These are phyloP conservation scores for Colletotrichum echinochloae DNA, from an alignment of 2,329 filamentous ascomycete species.

Conservation along the genomic window DNA sequence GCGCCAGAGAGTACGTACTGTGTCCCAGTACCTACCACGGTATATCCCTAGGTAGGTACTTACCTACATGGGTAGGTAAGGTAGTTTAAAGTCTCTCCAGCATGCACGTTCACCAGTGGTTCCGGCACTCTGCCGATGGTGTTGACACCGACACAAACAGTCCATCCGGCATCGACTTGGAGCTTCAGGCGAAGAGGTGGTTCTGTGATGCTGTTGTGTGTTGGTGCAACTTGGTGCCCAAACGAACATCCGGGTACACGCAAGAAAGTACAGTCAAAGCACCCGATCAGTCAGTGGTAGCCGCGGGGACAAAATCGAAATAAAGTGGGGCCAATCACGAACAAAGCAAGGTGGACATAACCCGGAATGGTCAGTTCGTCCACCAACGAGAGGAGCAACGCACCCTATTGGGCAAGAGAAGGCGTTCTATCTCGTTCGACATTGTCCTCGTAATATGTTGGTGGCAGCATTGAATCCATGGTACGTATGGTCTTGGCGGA, in stretches of 20 bases:
- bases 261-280: neutral
- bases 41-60: too few species aligned
- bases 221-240: neutral
- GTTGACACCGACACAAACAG: neutral
- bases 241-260: neutral
- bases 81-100: neutral
- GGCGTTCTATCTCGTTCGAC: neutral
- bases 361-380: neutral
- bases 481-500: neutral
- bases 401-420: neutral
- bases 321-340: neutral
- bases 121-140: slow-evolving; percentile 25
- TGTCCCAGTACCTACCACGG: neutral
- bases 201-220: neutral
- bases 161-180: slow-evolving; percentile 1
- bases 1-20: neutral
- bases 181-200: neutral
- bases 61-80: neutral
- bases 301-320: neutral
- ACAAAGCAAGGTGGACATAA: neutral
- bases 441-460: neutral
- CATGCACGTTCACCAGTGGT: neutral
- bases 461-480: neutral
- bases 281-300: neutral
- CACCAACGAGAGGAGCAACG: neutral